These are phyloP conservation scores for Kockiozyma suomiensis DNA, from an alignment of 805 yeast genomes.

Conservation along the genomic window DNA sequence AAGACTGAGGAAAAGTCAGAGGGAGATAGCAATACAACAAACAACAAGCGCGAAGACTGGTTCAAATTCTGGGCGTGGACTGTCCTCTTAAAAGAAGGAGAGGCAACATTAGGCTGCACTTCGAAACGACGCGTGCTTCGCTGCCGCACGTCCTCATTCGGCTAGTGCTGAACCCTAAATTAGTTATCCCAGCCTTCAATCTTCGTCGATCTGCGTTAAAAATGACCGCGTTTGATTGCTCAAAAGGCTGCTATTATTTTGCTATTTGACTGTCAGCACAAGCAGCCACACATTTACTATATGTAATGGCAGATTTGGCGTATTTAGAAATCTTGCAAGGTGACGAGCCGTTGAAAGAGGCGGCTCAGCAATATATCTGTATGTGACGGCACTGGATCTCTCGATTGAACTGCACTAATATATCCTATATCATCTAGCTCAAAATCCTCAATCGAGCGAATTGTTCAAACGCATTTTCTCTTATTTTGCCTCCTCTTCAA, in stretches of 20 bases:
- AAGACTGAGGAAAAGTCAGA: too few relatives aligned
- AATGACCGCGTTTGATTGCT: too few relatives aligned
- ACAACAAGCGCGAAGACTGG: too few relatives aligned
- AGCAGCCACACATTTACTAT: too few relatives aligned
- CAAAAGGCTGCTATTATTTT: too few relatives aligned
- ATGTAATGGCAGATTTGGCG: not conserved
- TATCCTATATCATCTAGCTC: not conserved
- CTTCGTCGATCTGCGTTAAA: too few relatives aligned
- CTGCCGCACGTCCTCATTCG: conserved; percentile 3
- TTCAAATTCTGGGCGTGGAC: not conserved
- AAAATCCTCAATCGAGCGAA: conserved; percentile 1
- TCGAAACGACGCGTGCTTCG: not conserved
- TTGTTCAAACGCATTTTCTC: conserved; percentile 3
- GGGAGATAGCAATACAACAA: too few relatives aligned
- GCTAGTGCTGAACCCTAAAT: not conserved
- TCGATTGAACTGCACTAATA: not conserved
- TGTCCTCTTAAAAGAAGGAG: not conserved
- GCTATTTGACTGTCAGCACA: too few relatives aligned
- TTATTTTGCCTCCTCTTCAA: not conserved
- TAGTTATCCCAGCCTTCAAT: not conserved
- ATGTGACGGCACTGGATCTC: not conserved
- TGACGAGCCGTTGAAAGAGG: not conserved
- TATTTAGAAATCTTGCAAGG: conserved; percentile 1
- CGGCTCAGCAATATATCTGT: conserved; percentile 1
- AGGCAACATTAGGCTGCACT: not conserved